Evolutionary conservation across 108 stramenopile species (phyloP), one percentile per base, ranked within the genome.

Genomic region (Nitzschia inconspicua): DNA sequence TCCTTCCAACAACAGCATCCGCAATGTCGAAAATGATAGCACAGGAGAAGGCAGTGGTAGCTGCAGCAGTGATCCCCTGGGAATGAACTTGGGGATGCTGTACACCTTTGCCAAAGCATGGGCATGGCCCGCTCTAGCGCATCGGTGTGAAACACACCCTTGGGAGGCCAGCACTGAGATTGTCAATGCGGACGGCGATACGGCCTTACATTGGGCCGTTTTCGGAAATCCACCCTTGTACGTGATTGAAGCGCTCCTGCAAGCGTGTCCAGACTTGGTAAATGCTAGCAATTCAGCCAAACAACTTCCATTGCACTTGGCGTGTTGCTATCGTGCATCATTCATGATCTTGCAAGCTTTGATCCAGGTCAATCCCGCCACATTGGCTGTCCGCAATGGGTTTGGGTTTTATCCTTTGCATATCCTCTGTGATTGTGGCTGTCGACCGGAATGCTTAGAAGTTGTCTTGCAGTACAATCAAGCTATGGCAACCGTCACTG

Each of bases 61-160:
- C n/a, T n/a, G n/a, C n/a, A n/a, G n/a, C n/a, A n/a, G n/a, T n/a
- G n/a, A n/a, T n/a, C n/a, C n/a, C n/a, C n/a, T n/a, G n/a, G n/a
- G n/a, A n/a, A n/a, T n/a, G n/a, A n/a, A n/a, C n/a, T n/a, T n/a
- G n/a, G n/a, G n/a, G n/a, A n/a, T n/a, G 50, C 31, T 70, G 18
- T 62, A 60, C 28, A 24, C 22, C 4, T 42, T 74, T 13, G 47
- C 60, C 6, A 72, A 46, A 25, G 53, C 32, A 32, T 66, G 68
- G 65, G 70, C 69, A 6, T 77, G 76, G 76, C 11, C 26, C 5
- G 69, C 65, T n/a, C 43, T 77, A 9, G 29, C 30, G 20, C 46
- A 39, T 50, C 69, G 76, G 19, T 77, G 76, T 55, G 36, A 66
- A 13, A 71, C 65, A 4, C 76, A 77, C 52, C 65, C 76, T 14